Percentiles rank a stretch among this genome's conserved stretches.
phyloP scores from a whole-genome alignment of 352 stramenopile species.

The Phytophthora pluvialis region DNA sequence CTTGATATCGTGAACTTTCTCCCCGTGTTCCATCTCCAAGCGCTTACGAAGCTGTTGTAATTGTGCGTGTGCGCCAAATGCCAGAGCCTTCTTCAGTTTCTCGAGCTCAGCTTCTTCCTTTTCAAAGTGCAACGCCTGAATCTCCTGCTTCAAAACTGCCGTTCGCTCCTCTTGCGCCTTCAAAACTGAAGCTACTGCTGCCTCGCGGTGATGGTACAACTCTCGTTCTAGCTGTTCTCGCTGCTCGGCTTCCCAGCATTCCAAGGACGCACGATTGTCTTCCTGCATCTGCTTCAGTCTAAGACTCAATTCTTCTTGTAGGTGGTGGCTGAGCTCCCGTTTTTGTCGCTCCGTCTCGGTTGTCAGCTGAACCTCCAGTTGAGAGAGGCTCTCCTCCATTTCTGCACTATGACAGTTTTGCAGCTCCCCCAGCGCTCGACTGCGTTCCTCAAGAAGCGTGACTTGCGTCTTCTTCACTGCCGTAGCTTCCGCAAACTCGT shows the following conservation, averaged over 20 bases:
- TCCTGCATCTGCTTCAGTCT: constrained; percentile 41
- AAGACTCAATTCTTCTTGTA: constrained; percentile 44
- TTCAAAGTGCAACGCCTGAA: constrained; percentile 41
- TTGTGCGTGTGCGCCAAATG: constrained; percentile 67
- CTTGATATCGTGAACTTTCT: constrained; percentile 36
- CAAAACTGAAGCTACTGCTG: constrained; percentile 39
- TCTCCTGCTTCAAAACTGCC: constrained; percentile 45
- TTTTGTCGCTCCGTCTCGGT: constrained; percentile 47
- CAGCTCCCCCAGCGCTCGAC: constrained; percentile 42
- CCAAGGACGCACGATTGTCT: constrained; percentile 33
- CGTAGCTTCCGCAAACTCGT: constrained; percentile 51
- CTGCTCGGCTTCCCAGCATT: constrained; percentile 53
- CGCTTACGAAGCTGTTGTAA: constrained; percentile 59
- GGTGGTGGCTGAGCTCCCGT: constrained; percentile 35
- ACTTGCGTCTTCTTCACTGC: constrained; percentile 35
- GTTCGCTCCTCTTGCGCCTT: constrained; percentile 56
- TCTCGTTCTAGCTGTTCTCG: constrained; percentile 54
- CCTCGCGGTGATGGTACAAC: constrained; percentile 47
- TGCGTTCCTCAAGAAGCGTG: constrained; percentile 41
- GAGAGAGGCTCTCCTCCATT: constrained; percentile 46
- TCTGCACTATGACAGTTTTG: constrained; percentile 42
- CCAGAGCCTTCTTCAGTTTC: constrained; percentile 64
- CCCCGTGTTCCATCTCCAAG: constrained; percentile 51
- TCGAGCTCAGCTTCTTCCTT: constrained; percentile 58
- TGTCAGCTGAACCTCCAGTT: constrained; percentile 45